Evolutionary conservation across 2,329 filamentous ascomycete genomes (phyloP).

Genomic region (Cladosporium sphaerospermum): DNA sequence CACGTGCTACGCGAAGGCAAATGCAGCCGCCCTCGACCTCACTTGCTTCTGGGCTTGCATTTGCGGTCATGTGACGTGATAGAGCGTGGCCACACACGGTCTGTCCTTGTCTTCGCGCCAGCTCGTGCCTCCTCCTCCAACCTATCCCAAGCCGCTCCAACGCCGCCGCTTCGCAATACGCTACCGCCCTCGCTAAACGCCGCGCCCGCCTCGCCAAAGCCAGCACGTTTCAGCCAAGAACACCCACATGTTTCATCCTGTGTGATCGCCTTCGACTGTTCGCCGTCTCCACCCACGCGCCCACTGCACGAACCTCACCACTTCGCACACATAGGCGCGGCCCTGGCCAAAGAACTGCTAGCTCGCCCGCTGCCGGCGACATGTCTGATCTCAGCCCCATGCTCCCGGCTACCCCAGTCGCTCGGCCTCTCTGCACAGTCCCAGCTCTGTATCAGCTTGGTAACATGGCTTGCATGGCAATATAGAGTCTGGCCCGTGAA

Average conservation of each 20-base stretch:
- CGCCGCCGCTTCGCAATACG: neutral
- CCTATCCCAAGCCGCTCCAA: neutral
- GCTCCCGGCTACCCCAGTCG: neutral
- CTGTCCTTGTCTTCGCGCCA: no score
- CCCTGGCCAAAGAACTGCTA: neutral
- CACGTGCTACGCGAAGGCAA: neutral
- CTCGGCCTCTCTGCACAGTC: neutral
- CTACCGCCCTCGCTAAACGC: neutral
- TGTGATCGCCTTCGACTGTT: neutral
- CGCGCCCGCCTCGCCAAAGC: constrained; percentile 2
- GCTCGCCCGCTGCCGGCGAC: neutral
- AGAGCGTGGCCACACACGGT: no score
- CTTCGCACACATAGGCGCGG: neutral
- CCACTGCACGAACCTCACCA: neutral
- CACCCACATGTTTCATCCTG: neutral
- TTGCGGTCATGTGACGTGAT: neutral
- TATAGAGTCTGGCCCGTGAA: constrained; percentile 8
- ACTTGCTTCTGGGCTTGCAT: neutral
- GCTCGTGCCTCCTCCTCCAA: no score
- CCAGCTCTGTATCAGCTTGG: neutral
- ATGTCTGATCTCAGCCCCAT: constrained; percentile 1
- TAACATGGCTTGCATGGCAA: neutral
- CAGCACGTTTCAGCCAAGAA: constrained; percentile 8
- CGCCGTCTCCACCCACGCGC: neutral
- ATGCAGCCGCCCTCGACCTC: neutral